Evolutionary conservation across 345 rosid genomes (phyloP).

Genomic region (Dovyalis caffra): DNA sequence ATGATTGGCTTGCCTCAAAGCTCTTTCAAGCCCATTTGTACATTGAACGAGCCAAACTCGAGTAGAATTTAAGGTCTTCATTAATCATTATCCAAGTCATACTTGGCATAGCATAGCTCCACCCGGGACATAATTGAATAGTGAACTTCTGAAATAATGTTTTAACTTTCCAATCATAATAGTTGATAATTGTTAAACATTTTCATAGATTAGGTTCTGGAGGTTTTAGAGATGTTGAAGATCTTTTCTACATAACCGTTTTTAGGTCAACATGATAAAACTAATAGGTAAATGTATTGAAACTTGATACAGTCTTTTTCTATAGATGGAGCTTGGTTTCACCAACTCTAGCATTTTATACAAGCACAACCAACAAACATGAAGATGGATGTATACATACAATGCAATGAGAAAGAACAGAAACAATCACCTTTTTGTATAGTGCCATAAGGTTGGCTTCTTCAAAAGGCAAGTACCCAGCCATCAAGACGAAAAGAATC

Average conservation of each 20-base stretch:
- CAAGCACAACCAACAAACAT: not conserved
- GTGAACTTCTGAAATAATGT: not conserved
- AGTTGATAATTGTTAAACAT: not conserved
- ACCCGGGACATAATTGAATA: not conserved
- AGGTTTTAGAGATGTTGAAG: not conserved
- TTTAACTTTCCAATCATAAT: not conserved
- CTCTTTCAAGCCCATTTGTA: not conserved
- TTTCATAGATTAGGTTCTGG: not conserved
- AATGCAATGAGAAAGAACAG: slow-evolving; percentile 2
- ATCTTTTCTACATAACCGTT: not conserved
- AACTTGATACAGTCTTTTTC: not conserved
- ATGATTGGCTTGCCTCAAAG: not conserved
- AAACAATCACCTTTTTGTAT: slow-evolving; percentile 65
- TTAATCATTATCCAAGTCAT: not conserved
- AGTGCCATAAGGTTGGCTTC: slow-evolving; percentile 77
- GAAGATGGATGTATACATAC: not conserved
- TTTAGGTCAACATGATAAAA: not conserved
- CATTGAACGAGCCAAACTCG: not conserved
- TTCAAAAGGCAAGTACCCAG: slow-evolving; percentile 95
- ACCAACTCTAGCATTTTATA: not conserved
- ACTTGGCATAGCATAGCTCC: not conserved
- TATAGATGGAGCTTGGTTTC: not conserved
- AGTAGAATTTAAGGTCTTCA: not conserved
- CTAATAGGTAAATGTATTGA: too few relatives aligned
- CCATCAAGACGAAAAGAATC: slow-evolving; percentile 95